These are phyloP conservation scores for Nissolia schottii DNA, from an alignment of 306 rosid species.

Conservation along the genomic window DNA sequence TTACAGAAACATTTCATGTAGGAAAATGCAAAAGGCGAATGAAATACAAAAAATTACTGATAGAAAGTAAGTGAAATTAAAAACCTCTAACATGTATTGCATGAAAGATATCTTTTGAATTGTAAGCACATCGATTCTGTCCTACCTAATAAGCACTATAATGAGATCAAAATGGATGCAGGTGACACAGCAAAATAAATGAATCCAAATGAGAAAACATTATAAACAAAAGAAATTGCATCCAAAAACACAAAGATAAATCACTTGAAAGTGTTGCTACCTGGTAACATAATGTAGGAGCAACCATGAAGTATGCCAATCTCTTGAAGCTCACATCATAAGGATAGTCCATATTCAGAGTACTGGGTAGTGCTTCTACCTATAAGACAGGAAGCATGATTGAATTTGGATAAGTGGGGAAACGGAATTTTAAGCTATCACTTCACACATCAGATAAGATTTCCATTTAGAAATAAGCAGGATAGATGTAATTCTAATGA, in stretches of 20 bases:
- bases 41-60: neutral
- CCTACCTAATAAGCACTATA: conserved; percentile 11
- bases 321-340: conserved; percentile 58
- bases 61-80: neutral
- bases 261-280: conserved; percentile 35
- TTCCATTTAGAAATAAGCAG: conserved; percentile 8
- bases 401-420: neutral
- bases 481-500: neutral
- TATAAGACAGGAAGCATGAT: conserved; percentile 31
- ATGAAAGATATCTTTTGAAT: neutral
- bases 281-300: conserved; percentile 98
- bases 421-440: neutral
- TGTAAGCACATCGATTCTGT: neutral
- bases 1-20: neutral
- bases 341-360: conserved; percentile 40
- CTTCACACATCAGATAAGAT: conserved; percentile 17
- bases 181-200: neutral
- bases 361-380: conserved; percentile 60
- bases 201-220: neutral
- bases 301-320: conserved; percentile 88
- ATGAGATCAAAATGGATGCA: conserved; percentile 12
- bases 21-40: neutral
- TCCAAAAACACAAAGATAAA: neutral
- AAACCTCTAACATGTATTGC: neutral
- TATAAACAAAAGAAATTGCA: neutral